phyloP scores from a whole-genome alignment of 2,329 filamentous ascomycete genomes.

The Phaeosphaeria sp. region DNA sequence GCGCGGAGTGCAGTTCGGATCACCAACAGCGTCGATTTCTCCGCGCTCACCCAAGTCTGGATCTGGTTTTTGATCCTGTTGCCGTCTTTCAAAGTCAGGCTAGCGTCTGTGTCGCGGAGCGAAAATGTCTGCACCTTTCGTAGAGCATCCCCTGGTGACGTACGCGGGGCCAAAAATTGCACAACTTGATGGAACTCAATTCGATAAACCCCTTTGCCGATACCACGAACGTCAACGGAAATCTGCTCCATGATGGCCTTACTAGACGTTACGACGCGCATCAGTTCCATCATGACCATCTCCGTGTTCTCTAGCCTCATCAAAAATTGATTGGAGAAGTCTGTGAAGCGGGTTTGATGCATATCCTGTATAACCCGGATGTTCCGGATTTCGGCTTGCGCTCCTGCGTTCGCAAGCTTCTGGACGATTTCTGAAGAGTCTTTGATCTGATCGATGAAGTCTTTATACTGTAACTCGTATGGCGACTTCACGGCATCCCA shows the following conservation, averaged over 20 bases:
- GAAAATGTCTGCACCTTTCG: conserved; percentile 1
- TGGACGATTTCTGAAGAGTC: conserved; percentile 6
- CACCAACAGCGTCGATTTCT: conserved; percentile 2
- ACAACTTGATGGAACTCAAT: conserved; percentile 10
- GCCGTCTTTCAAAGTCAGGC: neutral
- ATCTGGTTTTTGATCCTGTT: neutral
- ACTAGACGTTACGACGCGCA: neutral
- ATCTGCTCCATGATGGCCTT: neutral
- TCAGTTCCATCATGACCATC: neutral
- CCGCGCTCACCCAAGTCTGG: neutral
- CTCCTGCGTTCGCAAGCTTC: conserved; percentile 7
- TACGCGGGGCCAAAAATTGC: conserved; percentile 1
- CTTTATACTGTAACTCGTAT: conserved; percentile 16
- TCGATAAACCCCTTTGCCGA: neutral
- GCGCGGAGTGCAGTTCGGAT: conserved; percentile 2
- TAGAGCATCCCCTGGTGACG: neutral
- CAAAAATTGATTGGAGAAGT: neutral
- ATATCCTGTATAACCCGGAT: neutral
- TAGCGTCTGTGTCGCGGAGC: neutral
- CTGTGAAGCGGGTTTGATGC: neutral
- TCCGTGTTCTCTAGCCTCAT: neutral
- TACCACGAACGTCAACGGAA: neutral
- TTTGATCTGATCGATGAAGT: conserved; percentile 12
- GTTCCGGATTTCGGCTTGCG: conserved; percentile 5
- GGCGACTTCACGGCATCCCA: conserved; percentile 9